Evolutionary conservation across 805 yeast genomes (phyloP).

Genomic region (Nakazawaea pomicola): DNA sequence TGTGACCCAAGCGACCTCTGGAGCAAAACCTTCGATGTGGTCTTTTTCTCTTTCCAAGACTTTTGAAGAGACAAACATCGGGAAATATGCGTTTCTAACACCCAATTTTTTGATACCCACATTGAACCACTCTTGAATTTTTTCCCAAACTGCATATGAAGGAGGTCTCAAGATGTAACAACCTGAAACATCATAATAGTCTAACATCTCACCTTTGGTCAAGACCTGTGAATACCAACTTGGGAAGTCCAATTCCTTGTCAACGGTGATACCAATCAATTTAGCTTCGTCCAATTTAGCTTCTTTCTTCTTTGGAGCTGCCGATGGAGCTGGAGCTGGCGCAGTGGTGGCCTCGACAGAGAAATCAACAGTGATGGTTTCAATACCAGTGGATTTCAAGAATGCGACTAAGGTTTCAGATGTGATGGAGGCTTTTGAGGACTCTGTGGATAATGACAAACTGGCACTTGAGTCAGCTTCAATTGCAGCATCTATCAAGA

Average conservation of each 20-base stretch:
- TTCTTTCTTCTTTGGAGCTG: constrained; percentile 22
- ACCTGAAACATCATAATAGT: constrained; percentile 97
- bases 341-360: constrained; percentile 38
- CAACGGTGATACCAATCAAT: constrained; percentile 92
- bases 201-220: constrained; percentile 97
- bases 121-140: constrained; percentile 85
- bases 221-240: constrained; percentile 97
- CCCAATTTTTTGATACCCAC: constrained; percentile 77
- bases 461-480: constrained; percentile 30
- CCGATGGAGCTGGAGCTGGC: constrained; percentile 28
- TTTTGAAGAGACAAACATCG: constrained; percentile 92
- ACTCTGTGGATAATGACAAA: constrained; percentile 44
- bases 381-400: constrained; percentile 46
- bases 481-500: constrained; percentile 53
- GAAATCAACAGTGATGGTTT: constrained; percentile 51
- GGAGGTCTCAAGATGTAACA: constrained; percentile 97
- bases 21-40: constrained; percentile 98
- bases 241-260: constrained; percentile 87
- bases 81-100: constrained; percentile 94
- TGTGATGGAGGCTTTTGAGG: constrained; percentile 45
- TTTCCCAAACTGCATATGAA: constrained; percentile 92
- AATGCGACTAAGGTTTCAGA: constrained; percentile 42
- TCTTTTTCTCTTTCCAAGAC: constrained; percentile 97
- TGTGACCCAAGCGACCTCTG: constrained; percentile 99
- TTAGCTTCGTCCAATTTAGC: constrained; percentile 80